Base-by-base conservation (phyloP, 495 filamentous ascomycete species). In the Apiosordaria backusii region DNA sequence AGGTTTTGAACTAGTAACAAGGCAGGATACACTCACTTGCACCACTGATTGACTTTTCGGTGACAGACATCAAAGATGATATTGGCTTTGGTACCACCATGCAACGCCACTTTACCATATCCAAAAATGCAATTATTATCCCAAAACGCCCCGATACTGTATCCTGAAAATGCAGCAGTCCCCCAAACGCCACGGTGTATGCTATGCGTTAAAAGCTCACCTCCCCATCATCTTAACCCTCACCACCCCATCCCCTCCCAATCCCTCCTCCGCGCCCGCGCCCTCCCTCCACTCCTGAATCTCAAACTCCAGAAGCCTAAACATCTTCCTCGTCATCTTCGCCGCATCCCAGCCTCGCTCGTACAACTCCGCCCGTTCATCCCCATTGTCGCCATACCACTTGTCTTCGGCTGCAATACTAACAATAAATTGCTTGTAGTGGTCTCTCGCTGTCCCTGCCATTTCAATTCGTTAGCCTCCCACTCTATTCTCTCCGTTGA, bases 371-470 rank as follows among this genome's bases (percentile, higher is more conserved):
- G 60, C 60, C 3, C 21, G 27, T 1, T 62, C 60, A 9, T 40
- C 22, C 16, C 53, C 65, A 24, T 62, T 57, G 16, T 21, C 26
- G 1, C 19, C 65, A 10, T 62, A 21, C 60, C 61, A 67, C 21
- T 4, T 24, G 18, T 67, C 65, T 4, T 67, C 65, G 21, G 65
- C 60, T 35, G 63, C 61, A 21, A 67, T 54, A 1, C 65, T 45
- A 23, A 67, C 35, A 9, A 67, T 54, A 21, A 67, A 67, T 45
- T 67, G 53, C 54, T 67, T 67, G 54, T 67, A 67, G 7, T 67
- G 65, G 6, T 67, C 65, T 19, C 23, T 59, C 4, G 55, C 61
- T 2, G 60, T 59, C 65, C 65, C 65, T 67, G 15, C 4, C 3
- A 0, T 2, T n/a, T 24, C 63, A 35, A 4, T 21, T 50, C 7